Conservation (phyloP, 768 basidiomycete genomes). For the Neoboletus subvelutipes region DNA sequence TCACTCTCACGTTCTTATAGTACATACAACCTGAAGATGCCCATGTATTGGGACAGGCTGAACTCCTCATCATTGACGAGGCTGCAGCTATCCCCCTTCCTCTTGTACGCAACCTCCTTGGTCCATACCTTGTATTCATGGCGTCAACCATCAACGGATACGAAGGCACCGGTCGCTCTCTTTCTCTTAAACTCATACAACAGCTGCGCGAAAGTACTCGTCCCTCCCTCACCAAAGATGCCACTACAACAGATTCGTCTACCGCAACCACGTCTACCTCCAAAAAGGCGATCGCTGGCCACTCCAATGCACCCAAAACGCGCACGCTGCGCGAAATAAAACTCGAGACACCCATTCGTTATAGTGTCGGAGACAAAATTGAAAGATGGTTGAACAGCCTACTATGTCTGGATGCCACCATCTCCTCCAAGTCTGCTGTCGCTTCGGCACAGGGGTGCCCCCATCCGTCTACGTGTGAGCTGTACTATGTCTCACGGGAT, state of each 20-base stretch:
- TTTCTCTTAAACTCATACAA: constrained; percentile 96
- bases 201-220: constrained; percentile 91
- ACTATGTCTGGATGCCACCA: constrained; percentile 87
- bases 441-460: constrained; percentile 72
- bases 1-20: constrained; percentile 40
- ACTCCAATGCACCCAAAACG: constrained; percentile 56
- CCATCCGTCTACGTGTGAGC: constrained; percentile 89
- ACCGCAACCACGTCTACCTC: constrained; percentile 37
- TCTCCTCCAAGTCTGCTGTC: constrained; percentile 44
- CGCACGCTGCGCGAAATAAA: constrained; percentile 90
- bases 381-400: constrained; percentile 93
- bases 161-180: constrained; percentile 97
- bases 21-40: constrained; percentile 99
- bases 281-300: constrained; percentile 50
- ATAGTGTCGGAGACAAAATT: constrained; percentile 79
- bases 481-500: constrained; percentile 94
- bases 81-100: constrained; percentile 97
- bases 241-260: constrained; percentile 40
- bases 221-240: constrained; percentile 70
- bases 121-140: constrained; percentile 96
- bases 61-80: constrained; percentile 96
- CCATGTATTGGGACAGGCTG: constrained; percentile 96
- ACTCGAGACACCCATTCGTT: constrained; percentile 93
- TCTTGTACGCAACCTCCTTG: constrained; percentile 91
- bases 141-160: constrained; percentile 99